A percentile compares a stretch with the other conserved stretches of the same genome.
phyloP scores from a whole-genome alignment of 1,284 basidiomycete genomes.

The Irpex sp. region DNA sequence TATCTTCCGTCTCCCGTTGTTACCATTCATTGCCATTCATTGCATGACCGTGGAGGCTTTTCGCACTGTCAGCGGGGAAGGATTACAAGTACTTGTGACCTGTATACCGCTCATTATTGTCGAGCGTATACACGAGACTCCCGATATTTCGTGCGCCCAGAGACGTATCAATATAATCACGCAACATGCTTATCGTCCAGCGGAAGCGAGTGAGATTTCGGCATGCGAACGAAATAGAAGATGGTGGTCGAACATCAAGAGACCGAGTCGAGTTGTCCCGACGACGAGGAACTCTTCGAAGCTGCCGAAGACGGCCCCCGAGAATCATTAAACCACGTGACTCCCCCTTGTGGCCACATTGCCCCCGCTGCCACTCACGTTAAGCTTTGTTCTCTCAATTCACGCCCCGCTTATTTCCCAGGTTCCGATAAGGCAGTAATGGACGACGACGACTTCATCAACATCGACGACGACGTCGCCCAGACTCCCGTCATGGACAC shows the following conservation, averaged over 20 bases:
- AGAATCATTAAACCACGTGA: not conserved
- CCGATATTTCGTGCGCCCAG: too few relatives aligned
- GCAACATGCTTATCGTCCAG: too few relatives aligned
- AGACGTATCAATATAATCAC: too few relatives aligned
- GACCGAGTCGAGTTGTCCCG: not conserved
- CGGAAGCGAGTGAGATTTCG: too few relatives aligned
- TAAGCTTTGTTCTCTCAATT: not conserved
- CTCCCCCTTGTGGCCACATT: not conserved
- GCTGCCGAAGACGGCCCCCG: not conserved
- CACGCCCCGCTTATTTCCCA: conserved; percentile 20
- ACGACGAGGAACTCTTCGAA: not conserved
- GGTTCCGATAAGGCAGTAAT: conserved; percentile 11
- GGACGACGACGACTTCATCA: conserved; percentile 58
- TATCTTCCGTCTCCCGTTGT: not conserved
- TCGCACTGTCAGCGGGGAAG: not conserved
- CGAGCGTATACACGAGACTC: too few relatives aligned
- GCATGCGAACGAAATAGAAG: not conserved
- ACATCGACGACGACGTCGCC: conserved; percentile 54
- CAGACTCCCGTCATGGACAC: conserved; percentile 12
- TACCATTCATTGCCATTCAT: not conserved
- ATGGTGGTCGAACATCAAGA: not conserved
- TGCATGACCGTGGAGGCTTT: not conserved
- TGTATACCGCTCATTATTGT: too few relatives aligned
- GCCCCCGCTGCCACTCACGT: too few relatives aligned
- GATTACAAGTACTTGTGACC: too few relatives aligned